Conservation (phyloP, 345 rosid species). For the Nasturtium officinale region DNA sequence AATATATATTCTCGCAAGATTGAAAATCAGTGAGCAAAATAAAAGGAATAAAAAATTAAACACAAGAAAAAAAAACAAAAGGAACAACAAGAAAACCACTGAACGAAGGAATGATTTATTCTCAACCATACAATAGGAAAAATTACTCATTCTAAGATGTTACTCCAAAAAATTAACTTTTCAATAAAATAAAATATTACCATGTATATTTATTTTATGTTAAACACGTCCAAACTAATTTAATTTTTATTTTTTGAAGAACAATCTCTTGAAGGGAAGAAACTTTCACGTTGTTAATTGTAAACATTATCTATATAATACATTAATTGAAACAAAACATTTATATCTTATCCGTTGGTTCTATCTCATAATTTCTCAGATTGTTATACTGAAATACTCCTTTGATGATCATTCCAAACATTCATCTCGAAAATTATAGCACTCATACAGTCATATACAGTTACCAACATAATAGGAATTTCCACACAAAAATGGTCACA, state of each 20-base stretch:
- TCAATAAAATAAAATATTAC: not conserved
- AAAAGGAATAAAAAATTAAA: too few relatives aligned
- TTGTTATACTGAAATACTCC: not conserved
- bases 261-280: not conserved
- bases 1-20: not conserved
- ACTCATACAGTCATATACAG: not conserved
- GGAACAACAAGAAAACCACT: constrained; percentile 4
- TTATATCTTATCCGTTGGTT: constrained; percentile 5
- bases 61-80: not conserved
- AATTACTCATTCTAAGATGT: constrained; percentile 16
- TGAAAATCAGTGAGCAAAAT: not conserved
- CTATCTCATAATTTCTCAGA: not conserved
- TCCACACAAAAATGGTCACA: not conserved
- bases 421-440: not conserved
- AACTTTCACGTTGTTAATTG: not conserved
- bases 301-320: not conserved
- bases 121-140: constrained; percentile 7
- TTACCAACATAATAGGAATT: not conserved
- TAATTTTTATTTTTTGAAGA: not conserved
- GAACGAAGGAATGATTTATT: constrained; percentile 31
- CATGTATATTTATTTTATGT: not conserved
- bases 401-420: constrained; percentile 19
- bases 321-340: constrained; percentile 10
- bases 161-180: not conserved
- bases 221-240: not conserved